Percentiles rank a stretch among this genome's conserved stretches.
phyloP scores from a whole-genome alignment of 2,329 filamentous ascomycete species.

The Ophiobolus disseminans region DNA sequence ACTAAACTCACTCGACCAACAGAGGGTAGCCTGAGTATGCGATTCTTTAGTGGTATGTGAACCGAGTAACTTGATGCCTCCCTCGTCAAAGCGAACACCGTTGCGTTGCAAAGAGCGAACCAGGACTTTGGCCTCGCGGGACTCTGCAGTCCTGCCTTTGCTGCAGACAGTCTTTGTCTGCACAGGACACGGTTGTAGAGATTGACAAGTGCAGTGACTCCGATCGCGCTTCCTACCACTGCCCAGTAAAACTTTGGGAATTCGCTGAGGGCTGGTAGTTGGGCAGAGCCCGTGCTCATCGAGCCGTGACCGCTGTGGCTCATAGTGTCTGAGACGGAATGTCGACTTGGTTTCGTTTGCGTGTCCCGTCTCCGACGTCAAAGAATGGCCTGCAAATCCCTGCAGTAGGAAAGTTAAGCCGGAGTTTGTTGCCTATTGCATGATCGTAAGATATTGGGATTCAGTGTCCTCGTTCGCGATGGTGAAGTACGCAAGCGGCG shows the following conservation, averaged over 20 bases:
- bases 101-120: conserved; percentile 58
- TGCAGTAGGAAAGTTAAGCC: too few species aligned
- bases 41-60: conserved; percentile 42
- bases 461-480: too few species aligned
- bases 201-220: conserved; percentile 53
- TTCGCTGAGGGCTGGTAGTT: conserved; percentile 54
- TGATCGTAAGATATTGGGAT: too few species aligned
- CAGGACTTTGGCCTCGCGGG: conserved; percentile 63
- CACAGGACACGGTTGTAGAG: conserved; percentile 57
- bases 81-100: conserved; percentile 60
- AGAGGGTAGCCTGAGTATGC: conserved; percentile 49
- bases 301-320: conserved; percentile 28
- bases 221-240: conserved; percentile 56
- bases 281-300: conserved; percentile 47
- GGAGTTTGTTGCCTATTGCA: background rate
- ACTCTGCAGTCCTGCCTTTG: conserved; percentile 46
- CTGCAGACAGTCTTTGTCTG: conserved; percentile 59
- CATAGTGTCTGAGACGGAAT: conserved; percentile 26
- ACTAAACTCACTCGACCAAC: conserved; percentile 51
- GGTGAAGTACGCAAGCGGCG: too few species aligned
- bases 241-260: conserved; percentile 63
- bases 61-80: conserved; percentile 60
- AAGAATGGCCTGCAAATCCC: too few species aligned
- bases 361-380: conserved; percentile 9
- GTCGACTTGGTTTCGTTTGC: conserved; percentile 15